Base-by-base conservation (phyloP, 805 yeast genomes). In the Metschnikowia amazonensis region DNA sequence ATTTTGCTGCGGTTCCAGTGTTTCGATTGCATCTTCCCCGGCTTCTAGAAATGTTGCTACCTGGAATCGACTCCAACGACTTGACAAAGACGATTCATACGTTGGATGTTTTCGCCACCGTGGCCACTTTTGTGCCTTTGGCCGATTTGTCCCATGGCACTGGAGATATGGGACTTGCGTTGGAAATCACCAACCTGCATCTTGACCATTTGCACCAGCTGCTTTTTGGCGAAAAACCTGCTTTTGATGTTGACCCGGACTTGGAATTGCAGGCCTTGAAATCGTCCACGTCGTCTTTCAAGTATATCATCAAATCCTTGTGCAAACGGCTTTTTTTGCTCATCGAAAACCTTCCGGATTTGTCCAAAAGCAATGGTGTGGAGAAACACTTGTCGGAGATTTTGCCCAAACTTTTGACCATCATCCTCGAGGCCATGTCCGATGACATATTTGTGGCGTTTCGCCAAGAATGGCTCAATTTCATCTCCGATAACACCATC, bases 51-150 rank as follows among this genome's bases (percentile, higher is more conserved):
- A 72, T 88, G 62, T 68, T 83, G 2, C 62, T 89, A 6, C 86
- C 89, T 0, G 96, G 94, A 25, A 81, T 94, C 24, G 98, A 94
- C 60, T 79, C 90, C 0, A 94, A 90, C 60, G 99, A 94, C 63
- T 73, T 89, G 40, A 74, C 72, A 11, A 79, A 90, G 59, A 83
- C 96, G 0, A 72, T 81, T 13, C 75, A 80, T 42, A 77, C 95
- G 0, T 65, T 90, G 33, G 77, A 82, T 47, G 75, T 86, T 16
- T 75, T 94, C 45, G 84, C 87, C 9, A 72, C 87, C 0, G 77
- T 84, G 20, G 82, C 89, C 0, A 71, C 84, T 5, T 84, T 82
- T 45, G 77, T 86, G 2, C 97, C 97, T 1, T 72, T 89, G 49
- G 68, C 70, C 24, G 88, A 85, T 55, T 57, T 86, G 9, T 74